Evolutionary conservation across 202 grass and related monocot genomes (phyloP).

Genomic region (Eragrostis tef): DNA sequence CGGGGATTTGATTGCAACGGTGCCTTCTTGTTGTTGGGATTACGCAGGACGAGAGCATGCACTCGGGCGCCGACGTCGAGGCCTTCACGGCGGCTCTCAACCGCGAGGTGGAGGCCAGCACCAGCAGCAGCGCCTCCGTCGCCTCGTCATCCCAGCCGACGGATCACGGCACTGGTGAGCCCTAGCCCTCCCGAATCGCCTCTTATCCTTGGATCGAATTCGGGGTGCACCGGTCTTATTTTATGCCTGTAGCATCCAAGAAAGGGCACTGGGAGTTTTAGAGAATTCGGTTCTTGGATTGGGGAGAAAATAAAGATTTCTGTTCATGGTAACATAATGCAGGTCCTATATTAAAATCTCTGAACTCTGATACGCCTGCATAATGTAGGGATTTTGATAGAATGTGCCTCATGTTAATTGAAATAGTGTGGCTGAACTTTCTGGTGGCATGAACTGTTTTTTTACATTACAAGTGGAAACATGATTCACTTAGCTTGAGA

Average conservation of each 20-base stretch:
- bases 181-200: background rate
- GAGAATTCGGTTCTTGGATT: constrained; percentile 41
- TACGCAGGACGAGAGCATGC: constrained; percentile 86
- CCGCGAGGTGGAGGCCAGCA: constrained; percentile 79
- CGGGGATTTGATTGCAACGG: constrained; percentile 34
- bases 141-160: constrained; percentile 37
- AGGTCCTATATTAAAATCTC: constrained; percentile 20
- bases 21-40: constrained; percentile 42
- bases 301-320: constrained; percentile 15
- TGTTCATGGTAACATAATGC: constrained; percentile 22
- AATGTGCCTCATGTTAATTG: constrained; percentile 19
- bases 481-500: constrained; percentile 1
- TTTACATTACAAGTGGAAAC: constrained; percentile 8
- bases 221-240: background rate
- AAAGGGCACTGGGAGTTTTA: background rate
- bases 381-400: background rate
- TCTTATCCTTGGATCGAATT: constrained; percentile 33
- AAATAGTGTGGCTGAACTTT: constrained; percentile 5
- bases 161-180: constrained; percentile 52
- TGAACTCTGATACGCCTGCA: background rate
- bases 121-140: constrained; percentile 28
- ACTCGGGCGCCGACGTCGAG: constrained; percentile 92
- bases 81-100: constrained; percentile 89
- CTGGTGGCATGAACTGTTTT: constrained; percentile 1
- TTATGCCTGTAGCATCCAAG: background rate